A percentile compares a stretch with the other conserved stretches of the same genome.
These are phyloP conservation scores for Huntiella moniliformis DNA, from an alignment of 2,329 filamentous ascomycete genomes.

Conservation along the genomic window DNA sequence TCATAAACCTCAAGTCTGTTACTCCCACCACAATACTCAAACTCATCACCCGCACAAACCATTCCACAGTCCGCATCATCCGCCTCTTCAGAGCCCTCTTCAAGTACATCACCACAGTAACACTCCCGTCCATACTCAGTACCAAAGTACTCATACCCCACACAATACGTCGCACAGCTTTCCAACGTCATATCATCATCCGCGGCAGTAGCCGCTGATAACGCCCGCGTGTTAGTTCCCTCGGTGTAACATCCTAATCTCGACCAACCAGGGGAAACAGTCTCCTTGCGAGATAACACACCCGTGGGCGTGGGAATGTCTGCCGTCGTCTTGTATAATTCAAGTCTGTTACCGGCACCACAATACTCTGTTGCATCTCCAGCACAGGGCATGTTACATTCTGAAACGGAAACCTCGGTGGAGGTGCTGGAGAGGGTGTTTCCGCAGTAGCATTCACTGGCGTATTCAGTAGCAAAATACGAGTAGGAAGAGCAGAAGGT, in stretches of 20 bases:
- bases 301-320: conserved; percentile 17
- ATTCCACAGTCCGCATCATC: conserved; percentile 10
- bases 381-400: conserved; percentile 24
- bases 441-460: conserved; percentile 33
- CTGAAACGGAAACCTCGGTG: conserved; percentile 16
- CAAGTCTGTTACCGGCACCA: conserved; percentile 24
- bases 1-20: conserved; percentile 19
- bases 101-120: conserved; percentile 20
- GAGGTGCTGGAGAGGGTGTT: conserved; percentile 20
- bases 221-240: conserved; percentile 17
- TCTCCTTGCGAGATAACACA: conserved; percentile 16
- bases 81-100: conserved; percentile 14
- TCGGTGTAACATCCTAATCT: conserved; percentile 24
- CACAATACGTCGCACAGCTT: conserved; percentile 23
- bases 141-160: conserved; percentile 22
- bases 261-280: conserved; percentile 19
- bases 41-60: conserved; percentile 11
- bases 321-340: conserved; percentile 24
- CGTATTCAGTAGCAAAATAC: conserved; percentile 33
- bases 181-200: conserved; percentile 21
- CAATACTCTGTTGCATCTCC: conserved; percentile 25
- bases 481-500: conserved; percentile 26
- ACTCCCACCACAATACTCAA: conserved; percentile 11
- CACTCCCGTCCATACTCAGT: conserved; percentile 14
- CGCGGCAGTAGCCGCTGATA: conserved; percentile 17